Evolutionary conservation across 495 filamentous ascomycete species (phyloP), one percentile per base, ranked within the genome.

Genomic region (Entonaema liquescens): DNA sequence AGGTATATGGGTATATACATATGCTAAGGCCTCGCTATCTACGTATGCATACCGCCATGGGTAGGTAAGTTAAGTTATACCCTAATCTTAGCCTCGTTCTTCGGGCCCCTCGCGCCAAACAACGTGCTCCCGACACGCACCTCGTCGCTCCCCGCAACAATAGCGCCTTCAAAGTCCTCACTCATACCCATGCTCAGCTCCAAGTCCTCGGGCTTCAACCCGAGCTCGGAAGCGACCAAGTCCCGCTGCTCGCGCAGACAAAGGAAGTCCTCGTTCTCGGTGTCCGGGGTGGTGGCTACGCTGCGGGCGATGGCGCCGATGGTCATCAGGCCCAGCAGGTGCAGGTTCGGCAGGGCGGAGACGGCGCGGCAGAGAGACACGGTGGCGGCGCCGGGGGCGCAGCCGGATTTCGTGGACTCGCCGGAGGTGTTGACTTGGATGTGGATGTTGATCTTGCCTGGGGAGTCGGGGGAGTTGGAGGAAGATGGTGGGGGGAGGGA

Each of bases 41-140:
- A 31, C 29, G 29, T 31, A 33, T 33, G 31, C n/a, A n/a, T n/a
- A n/a, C n/a, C n/a, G n/a, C n/a, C n/a, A n/a, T n/a, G n/a, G 38
- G 15, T n/a, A 40, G 5, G n/a, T 40, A 40, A 11, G 0, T 3
- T 6, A 40, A 19, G 17, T 47, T 73, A 84, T 36, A 80, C 85
- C 64, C 79, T 79, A 38, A 90, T 72, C 76, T 87, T 89, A 2
- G 91, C 91, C 74, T 94, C 89, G 56, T 84, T 81, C 84, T 89
- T 96, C 25, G 86, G 80, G 54, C 91, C 91, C 76, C 95, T 82
- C 73, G 89, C 82, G 33, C 95, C 95, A 80, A 99, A 99, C 49
- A 99, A 95, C 17, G 91, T 93, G 68, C 91, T 98, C 3, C 95
- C 95, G 19, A 99, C 88, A n/a, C 95, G 84, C n/a, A 99, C 94